Percentiles rank a stretch among this genome's conserved stretches.
Evolutionary conservation across 129 eudicot species (phyloP).

Genomic region (Lactuca saligna): DNA sequence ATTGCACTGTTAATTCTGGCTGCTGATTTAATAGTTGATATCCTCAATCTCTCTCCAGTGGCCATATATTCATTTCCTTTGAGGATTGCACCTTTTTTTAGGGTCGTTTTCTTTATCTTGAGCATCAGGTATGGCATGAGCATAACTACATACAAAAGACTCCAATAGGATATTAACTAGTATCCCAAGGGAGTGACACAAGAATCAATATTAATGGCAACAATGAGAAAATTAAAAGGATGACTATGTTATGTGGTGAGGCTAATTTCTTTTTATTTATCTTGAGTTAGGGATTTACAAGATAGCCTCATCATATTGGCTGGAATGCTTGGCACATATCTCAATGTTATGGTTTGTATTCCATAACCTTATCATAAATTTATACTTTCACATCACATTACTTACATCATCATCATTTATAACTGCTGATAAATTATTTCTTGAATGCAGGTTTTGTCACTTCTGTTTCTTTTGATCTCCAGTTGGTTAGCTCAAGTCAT

Average conservation of each 20-base stretch:
- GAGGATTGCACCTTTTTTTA: conserved; percentile 84
- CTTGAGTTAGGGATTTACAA: conserved; percentile 63
- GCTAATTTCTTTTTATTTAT: conserved; percentile 15
- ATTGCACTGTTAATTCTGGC: conserved; percentile 56
- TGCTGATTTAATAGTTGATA: conserved; percentile 63
- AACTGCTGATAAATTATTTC: background rate
- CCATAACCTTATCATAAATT: conserved; percentile 8
- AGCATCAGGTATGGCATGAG: conserved; percentile 66
- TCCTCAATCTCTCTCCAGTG: conserved; percentile 68
- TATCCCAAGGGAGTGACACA: background rate
- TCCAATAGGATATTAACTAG: conserved; percentile 5
- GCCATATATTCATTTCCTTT: conserved; percentile 71
- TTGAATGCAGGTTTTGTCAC: conserved; percentile 65
- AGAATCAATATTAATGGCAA: no score
- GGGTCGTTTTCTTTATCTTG: conserved; percentile 70
- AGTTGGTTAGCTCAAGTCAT: conserved; percentile 98
- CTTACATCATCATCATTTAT: background rate
- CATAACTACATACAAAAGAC: background rate
- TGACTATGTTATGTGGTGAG: background rate
- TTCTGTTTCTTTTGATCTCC: conserved; percentile 73
- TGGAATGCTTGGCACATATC: conserved; percentile 87
- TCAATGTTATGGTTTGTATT: conserved; percentile 78
- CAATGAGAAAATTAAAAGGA: no score
- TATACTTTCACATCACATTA: background rate
- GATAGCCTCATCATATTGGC: conserved; percentile 65